These are phyloP conservation scores for Ogataea pignaliae DNA, from an alignment of 805 yeast genomes.

Conservation along the genomic window DNA sequence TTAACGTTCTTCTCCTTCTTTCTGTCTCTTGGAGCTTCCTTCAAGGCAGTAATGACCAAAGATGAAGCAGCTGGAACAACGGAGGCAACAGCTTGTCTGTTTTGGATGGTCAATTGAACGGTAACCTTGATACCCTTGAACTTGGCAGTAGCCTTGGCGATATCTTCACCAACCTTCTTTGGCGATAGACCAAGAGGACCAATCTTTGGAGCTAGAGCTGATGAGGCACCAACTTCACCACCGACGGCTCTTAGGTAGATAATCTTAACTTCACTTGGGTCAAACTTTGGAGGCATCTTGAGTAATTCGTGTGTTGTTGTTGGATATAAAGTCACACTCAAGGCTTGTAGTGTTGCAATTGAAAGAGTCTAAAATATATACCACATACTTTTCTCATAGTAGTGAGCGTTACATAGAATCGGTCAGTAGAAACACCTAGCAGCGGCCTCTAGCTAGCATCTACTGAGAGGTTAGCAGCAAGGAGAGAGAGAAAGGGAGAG, in stretches of 20 bases:
- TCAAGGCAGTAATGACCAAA: slow-evolving; percentile 96
- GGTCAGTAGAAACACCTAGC: too few species aligned
- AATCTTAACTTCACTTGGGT: slow-evolving; percentile 97
- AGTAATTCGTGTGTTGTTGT: slow-evolving; percentile 2
- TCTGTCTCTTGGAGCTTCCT: slow-evolving; percentile 99
- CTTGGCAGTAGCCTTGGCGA: slow-evolving; percentile 98
- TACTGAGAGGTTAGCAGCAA: too few species aligned
- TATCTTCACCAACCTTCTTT: slow-evolving; percentile 99
- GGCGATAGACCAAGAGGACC: slow-evolving; percentile 99
- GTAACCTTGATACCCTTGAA: slow-evolving; percentile 99
- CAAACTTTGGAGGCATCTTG: slow-evolving; percentile 96
- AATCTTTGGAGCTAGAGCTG: slow-evolving; percentile 99
- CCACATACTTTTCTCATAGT: too few species aligned
- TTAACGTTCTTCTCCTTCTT: slow-evolving; percentile 99
- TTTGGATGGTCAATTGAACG: slow-evolving; percentile 96
- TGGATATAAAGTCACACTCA: background rate
- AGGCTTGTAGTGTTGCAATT: background rate
- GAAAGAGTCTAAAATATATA: background rate
- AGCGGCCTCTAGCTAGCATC: too few species aligned
- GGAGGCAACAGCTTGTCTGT: slow-evolving; percentile 99
- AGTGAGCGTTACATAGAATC: too few species aligned
- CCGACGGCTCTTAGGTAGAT: slow-evolving; percentile 99
- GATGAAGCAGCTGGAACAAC: slow-evolving; percentile 99
- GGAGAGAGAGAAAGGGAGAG: too few species aligned
- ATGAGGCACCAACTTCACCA: slow-evolving; percentile 99